phyloP scores from a whole-genome alignment of 2,329 filamentous ascomycete species.

The Verticillium albo-atrum region DNA sequence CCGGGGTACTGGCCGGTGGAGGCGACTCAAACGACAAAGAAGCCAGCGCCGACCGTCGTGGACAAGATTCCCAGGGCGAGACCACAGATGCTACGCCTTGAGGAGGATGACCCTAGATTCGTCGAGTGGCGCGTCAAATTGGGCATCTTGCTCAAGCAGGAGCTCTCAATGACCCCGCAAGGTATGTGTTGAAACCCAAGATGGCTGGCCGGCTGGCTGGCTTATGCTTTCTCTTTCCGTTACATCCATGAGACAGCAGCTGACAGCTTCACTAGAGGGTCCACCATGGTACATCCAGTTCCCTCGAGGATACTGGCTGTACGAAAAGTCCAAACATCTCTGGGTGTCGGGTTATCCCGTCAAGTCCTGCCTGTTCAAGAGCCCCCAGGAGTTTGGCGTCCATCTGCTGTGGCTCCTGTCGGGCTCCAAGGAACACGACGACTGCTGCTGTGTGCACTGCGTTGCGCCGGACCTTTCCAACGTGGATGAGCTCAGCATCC shows the following conservation, averaged over 20 bases:
- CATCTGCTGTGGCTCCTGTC: conserved; percentile 50
- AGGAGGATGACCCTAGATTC: conserved; percentile 37
- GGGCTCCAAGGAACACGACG: conserved; percentile 38
- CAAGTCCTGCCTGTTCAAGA: conserved; percentile 45
- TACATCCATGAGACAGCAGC: too few relatives aligned
- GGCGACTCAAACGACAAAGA: conserved; percentile 25
- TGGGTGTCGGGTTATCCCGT: conserved; percentile 45
- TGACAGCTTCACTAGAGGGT: conserved; percentile 27
- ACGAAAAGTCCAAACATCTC: conserved; percentile 43
- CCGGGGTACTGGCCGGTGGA: conserved; percentile 37
- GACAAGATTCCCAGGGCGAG: conserved; percentile 34
- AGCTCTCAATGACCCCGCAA: conserved; percentile 34
- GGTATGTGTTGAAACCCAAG: conserved; percentile 20
- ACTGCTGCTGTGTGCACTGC: conserved; percentile 49
- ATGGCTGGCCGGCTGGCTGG: not conserved
- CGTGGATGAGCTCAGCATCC: conserved; percentile 4
- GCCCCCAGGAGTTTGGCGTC: conserved; percentile 47
- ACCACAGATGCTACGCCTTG: conserved; percentile 37
- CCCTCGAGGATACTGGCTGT: conserved; percentile 40
- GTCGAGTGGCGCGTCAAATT: conserved; percentile 41
- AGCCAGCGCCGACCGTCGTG: conserved; percentile 27
- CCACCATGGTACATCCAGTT: conserved; percentile 40
- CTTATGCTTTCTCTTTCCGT: not conserved
- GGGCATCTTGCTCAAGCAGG: conserved; percentile 40
- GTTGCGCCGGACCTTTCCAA: conserved; percentile 22